A percentile compares a stretch with the other conserved stretches of the same genome.
These are phyloP conservation scores for Scleromitrula shiraiana DNA, from an alignment of 2,329 filamentous ascomycete species.

Conservation along the genomic window DNA sequence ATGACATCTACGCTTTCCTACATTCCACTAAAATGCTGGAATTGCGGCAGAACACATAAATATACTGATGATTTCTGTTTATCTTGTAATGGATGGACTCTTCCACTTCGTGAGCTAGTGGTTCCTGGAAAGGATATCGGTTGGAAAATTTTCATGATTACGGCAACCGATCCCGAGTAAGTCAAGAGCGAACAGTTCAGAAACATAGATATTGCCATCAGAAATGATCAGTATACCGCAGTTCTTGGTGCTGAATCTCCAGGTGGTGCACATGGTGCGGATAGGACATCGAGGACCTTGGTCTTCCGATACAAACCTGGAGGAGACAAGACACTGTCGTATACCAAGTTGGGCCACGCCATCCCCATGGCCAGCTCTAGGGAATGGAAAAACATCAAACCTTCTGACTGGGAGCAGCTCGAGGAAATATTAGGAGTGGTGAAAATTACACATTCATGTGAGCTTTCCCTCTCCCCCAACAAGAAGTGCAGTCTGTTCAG, in stretches of 20 bases:
- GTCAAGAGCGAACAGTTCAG: not conserved
- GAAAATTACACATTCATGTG: not conserved
- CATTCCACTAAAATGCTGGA: not conserved
- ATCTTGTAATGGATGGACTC: not conserved
- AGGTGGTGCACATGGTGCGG: rapidly evolving
- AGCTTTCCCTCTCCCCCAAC: too few relatives aligned
- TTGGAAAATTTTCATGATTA: not conserved
- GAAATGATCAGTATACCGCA: not conserved
- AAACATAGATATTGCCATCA: rapidly evolving
- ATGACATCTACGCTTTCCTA: not conserved
- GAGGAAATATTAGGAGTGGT: not conserved
- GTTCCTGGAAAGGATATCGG: rapidly evolving
- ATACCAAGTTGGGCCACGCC: rapidly evolving
- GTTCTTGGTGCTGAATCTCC: not conserved
- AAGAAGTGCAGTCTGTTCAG: not conserved
- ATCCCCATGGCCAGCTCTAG: not conserved
- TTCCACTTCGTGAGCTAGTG: not conserved
- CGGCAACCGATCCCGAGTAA: not conserved
- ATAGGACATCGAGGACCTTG: too few relatives aligned
- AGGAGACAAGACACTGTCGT: not conserved
- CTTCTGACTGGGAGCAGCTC: not conserved
- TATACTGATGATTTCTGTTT: not conserved
- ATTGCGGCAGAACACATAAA: rapidly evolving
- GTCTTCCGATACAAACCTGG: not conserved
- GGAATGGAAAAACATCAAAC: rapidly evolving